A percentile compares a stretch with the other conserved stretches of the same genome.
Conservation (phyloP, 352 stramenopile species). For the Globisporangium rhizosaccharum region DNA sequence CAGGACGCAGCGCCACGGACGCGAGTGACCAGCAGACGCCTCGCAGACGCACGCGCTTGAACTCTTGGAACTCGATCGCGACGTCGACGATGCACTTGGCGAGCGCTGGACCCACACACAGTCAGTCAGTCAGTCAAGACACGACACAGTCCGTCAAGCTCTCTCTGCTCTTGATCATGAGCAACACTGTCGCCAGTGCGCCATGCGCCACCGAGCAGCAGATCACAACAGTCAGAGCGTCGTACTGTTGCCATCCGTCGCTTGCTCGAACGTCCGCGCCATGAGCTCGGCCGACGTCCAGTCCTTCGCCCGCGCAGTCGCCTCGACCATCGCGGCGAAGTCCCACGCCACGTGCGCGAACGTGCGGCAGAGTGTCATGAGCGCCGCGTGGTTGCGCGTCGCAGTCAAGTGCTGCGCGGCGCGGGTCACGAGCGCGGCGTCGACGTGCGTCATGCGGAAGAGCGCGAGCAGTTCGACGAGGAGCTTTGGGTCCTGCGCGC, state of each 20-base stretch:
- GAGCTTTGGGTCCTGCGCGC: background rate
- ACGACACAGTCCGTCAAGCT: background rate
- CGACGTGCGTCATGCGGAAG: conserved; percentile 13
- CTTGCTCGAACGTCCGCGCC: conserved; percentile 14
- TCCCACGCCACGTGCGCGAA: conserved; percentile 30
- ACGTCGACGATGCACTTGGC: conserved; percentile 40
- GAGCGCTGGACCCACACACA: conserved; percentile 6
- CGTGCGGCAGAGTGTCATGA: conserved; percentile 41
- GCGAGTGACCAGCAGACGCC: too few relatives aligned
- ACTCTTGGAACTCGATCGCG: conserved; percentile 44
- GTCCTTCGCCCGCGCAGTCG: conserved; percentile 46
- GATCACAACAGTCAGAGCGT: background rate
- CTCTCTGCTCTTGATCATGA: background rate
- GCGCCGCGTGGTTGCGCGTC: conserved; percentile 38
- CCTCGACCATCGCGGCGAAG: conserved; percentile 25
- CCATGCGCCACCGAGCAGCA: too few relatives aligned
- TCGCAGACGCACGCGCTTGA: conserved; percentile 37
- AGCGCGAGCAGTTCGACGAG: conserved; percentile 1
- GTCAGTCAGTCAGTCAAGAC: background rate
- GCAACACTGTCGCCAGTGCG: conserved; percentile 18
- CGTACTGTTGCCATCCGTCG: background rate
- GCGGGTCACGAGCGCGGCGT: conserved; percentile 13
- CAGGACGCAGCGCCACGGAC: background rate
- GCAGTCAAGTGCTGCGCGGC: conserved; percentile 22
- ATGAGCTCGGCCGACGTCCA: conserved; percentile 56